These are phyloP conservation scores for Begonia fuchsioides DNA, from an alignment of 306 rosid genomes.

Conservation along the genomic window DNA sequence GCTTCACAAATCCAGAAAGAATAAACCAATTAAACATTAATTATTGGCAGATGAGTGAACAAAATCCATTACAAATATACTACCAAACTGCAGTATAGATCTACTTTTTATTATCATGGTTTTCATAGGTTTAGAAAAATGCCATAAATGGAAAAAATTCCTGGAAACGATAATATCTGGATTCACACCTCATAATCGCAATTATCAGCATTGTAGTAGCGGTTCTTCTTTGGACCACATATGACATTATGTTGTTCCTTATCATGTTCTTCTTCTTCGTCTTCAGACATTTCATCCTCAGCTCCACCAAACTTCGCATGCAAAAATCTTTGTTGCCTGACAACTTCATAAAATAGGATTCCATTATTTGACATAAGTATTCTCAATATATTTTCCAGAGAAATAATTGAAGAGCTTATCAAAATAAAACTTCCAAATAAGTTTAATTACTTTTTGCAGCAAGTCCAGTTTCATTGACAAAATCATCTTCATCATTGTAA, in stretches of 20 bases:
- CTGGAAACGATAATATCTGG: slow-evolving; percentile 1
- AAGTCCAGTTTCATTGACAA: slow-evolving; percentile 13
- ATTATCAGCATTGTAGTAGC: slow-evolving; percentile 63
- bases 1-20: slow-evolving; percentile 21
- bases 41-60: slow-evolving; percentile 6
- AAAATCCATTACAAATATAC: not conserved
- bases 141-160: not conserved
- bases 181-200: slow-evolving; percentile 55
- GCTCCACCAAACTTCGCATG: slow-evolving; percentile 46
- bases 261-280: slow-evolving; percentile 33
- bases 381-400: not conserved
- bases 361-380: slow-evolving; percentile 1
- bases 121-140: not conserved
- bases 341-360: slow-evolving; percentile 30
- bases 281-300: slow-evolving; percentile 49
- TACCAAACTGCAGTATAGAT: not conserved
- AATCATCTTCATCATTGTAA: no score
- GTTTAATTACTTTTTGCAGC: slow-evolving; percentile 44
- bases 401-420: not conserved
- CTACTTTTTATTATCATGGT: not conserved
- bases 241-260: slow-evolving; percentile 24
- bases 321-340: slow-evolving; percentile 38
- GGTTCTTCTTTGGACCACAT: slow-evolving; percentile 28
- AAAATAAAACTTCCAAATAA: not conserved
- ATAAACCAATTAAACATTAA: slow-evolving; percentile 3